A percentile compares a stretch with the other conserved stretches of the same genome.
phyloP scores from a whole-genome alignment of 176 grass and related monocot species.

The Bromus sterilis region DNA sequence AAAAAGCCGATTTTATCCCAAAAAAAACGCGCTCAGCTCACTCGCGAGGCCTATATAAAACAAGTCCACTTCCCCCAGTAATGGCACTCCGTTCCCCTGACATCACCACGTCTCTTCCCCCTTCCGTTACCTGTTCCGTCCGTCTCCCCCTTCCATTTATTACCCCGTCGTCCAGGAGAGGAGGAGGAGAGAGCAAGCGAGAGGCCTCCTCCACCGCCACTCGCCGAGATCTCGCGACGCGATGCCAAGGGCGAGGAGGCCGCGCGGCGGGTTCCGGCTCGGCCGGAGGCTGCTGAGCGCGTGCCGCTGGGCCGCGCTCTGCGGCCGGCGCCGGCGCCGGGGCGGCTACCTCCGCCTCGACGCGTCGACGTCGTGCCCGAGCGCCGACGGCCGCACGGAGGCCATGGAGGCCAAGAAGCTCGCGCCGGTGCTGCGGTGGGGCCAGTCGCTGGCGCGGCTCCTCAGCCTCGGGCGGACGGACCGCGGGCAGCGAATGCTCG shows the following conservation, averaged over 20 bases:
- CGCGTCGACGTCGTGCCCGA: not conserved
- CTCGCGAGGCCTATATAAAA: constrained; percentile 7
- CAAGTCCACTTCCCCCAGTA: not conserved
- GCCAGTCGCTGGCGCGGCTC: constrained; percentile 32
- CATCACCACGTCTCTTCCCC: not conserved
- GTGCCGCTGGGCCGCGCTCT: constrained; percentile 40
- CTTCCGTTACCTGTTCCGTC: not conserved
- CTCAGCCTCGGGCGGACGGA: constrained; percentile 20
- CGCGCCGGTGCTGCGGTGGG: constrained; percentile 47
- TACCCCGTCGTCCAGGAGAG: not conserved
- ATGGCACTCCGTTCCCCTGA: not conserved
- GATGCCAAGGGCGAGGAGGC: constrained; percentile 41
- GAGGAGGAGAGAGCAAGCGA: not conserved
- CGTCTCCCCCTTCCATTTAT: not conserved
- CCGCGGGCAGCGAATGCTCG: not conserved
- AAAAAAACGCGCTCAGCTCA: not conserved
- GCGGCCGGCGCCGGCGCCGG: constrained; percentile 13
- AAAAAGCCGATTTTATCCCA: too few relatives aligned
- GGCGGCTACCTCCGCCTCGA: constrained; percentile 15
- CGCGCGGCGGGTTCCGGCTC: constrained; percentile 57
- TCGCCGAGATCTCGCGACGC: not conserved
- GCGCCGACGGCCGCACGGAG: not conserved
- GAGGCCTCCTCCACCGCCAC: not conserved
- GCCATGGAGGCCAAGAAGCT: constrained; percentile 9
- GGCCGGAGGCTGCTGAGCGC: constrained; percentile 58